A percentile compares a stretch with the other conserved stretches of the same genome.
Conservation (phyloP, 441 rosid species). For the Pelargonium australe region DNA sequence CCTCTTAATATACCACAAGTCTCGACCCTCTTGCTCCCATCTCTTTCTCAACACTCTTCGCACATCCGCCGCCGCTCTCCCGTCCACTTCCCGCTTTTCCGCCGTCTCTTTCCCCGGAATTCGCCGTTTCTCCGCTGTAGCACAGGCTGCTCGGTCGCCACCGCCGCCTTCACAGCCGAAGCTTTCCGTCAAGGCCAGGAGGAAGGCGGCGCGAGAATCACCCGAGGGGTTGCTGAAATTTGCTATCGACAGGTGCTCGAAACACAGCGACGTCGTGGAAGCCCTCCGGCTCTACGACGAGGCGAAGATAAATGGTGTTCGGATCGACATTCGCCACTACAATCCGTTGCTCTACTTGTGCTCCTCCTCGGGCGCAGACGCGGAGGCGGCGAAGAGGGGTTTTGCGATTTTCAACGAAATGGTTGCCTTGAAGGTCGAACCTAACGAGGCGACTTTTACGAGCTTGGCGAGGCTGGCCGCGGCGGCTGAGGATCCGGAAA, state of each 20-base stretch:
- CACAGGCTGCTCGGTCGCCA: not conserved
- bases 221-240: conserved; percentile 49
- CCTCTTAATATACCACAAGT: not conserved
- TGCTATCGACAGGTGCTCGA: conserved; percentile 67
- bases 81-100: not conserved
- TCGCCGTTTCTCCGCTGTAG: not conserved
- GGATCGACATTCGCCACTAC: conserved; percentile 50
- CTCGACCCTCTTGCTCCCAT: not conserved
- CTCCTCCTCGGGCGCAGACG: conserved; percentile 26
- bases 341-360: conserved; percentile 73
- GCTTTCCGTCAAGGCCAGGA: conserved; percentile 39
- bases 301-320: conserved; percentile 41
- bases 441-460: conserved; percentile 87
- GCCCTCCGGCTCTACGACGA: conserved; percentile 77
- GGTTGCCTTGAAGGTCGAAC: conserved; percentile 54
- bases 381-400: conserved; percentile 45
- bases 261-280: conserved; percentile 46
- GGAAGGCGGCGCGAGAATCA: conserved; percentile 44
- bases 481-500: conserved; percentile 68
- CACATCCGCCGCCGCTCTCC: not conserved
- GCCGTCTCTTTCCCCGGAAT: too few species aligned
- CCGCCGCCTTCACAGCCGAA: not conserved
- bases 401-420: conserved; percentile 75
- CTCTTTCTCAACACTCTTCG: conserved; percentile 11
- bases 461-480: conserved; percentile 70